Evolutionary conservation across 345 rosid species (phyloP), one percentile per base, ranked within the genome.

Genomic region (Eucalyptus rudis): DNA sequence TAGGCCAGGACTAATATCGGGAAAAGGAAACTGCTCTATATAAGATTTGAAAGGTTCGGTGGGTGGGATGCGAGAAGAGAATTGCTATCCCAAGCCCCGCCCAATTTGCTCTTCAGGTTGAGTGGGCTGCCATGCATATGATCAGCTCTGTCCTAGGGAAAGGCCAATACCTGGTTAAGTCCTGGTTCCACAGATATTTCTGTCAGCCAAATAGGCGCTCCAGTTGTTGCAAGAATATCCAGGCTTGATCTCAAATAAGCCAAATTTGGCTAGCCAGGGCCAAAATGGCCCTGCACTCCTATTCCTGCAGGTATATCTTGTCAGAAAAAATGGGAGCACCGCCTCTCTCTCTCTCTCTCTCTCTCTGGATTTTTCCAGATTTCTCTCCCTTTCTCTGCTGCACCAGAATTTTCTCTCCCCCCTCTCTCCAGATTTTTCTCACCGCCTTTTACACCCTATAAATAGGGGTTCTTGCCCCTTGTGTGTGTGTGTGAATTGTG

Each of bases 231-330:
- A 49, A 97, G 92, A 85, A 91, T 91, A 91, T 97, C 97, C 56
- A 97, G 88, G 54, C 91, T 80, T 64, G 97, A 92, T 91, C 99
- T 96, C 94, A 97, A 94, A 89, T 94, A 97, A 47, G 95, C 94
- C 86, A 95, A 89, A 90, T 96, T 94, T 33, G 98, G 96, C 59
- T 94, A 93, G 22, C 71, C 88, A n/a, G 91, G 88, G 58, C 87
- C 44, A 79, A 97, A 97, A 87, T 94, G 98, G 31, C 99, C 99
- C 56, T 97, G 96, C 89, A 96, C 88, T 89, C 99, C 99, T 22
- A 95, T 93, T 54, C 96, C 99, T 45, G 92, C 92, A 62, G 43
- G 56, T 6, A 96, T 58, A 15, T 88, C 88, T 31, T 66, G n/a
- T n/a, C n/a, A n/a, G n/a, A n/a, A n/a, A n/a, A n/a, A n/a, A n/a